A percentile compares a stretch with the other conserved stretches of the same genome.
phyloP scores from a whole-genome alignment of 2,329 filamentous ascomycete species.

The Talaromyces sp. region DNA sequence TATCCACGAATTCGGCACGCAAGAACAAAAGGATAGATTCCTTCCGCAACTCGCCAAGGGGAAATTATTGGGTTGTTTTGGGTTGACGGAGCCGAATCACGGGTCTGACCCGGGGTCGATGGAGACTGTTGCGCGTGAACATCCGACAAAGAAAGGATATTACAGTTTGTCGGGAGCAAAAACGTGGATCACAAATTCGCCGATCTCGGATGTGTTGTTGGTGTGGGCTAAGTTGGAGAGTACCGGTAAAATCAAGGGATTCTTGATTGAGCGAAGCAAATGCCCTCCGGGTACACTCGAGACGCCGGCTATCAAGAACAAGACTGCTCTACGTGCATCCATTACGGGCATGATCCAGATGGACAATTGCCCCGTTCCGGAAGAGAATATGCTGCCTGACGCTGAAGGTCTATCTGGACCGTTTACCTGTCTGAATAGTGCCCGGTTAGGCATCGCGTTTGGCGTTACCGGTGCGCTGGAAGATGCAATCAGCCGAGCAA shows the following conservation, averaged over 20 bases:
- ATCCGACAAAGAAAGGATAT: constrained; percentile 78
- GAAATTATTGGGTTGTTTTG: constrained; percentile 77
- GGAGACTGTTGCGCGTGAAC: constrained; percentile 80
- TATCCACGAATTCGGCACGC: constrained; percentile 79
- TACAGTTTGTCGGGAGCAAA: constrained; percentile 74
- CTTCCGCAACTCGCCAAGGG: constrained; percentile 77
- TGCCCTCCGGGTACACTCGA: constrained; percentile 85
- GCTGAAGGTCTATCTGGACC: constrained; percentile 83
- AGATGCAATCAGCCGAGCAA: constrained; percentile 75
- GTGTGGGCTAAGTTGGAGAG: constrained; percentile 91
- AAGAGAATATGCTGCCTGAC: constrained; percentile 88
- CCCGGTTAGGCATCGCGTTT: constrained; percentile 87
- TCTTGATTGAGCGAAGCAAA: constrained; percentile 77
- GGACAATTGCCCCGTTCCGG: constrained; percentile 80
- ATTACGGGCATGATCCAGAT: constrained; percentile 98
- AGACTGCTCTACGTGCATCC: constrained; percentile 86
- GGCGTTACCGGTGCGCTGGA: constrained; percentile 91
- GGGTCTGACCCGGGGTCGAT: constrained; percentile 87
- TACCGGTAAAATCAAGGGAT: constrained; percentile 90
- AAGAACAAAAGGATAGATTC: constrained; percentile 81
- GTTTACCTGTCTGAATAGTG: constrained; percentile 91
- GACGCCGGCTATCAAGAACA: constrained; percentile 89
- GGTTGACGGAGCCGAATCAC: constrained; percentile 87
- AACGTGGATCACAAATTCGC: constrained; percentile 95
- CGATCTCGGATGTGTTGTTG: constrained; percentile 76